Evolutionary conservation across 495 filamentous ascomycete species (phyloP).

Genomic region (Daldinia childiae): DNA sequence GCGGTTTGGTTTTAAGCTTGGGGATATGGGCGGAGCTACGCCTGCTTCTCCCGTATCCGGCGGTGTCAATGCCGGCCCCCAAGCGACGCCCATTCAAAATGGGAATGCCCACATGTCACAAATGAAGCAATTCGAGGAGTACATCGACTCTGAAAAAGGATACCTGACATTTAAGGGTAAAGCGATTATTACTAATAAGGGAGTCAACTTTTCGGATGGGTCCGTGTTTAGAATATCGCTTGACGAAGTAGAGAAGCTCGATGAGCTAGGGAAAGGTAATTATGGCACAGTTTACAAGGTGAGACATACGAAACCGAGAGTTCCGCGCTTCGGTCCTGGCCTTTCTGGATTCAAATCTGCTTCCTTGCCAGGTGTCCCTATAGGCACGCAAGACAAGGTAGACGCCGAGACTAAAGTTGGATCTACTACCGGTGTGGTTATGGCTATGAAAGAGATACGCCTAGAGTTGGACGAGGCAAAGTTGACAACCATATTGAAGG

Average conservation of each 20-base stretch:
- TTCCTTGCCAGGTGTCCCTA: conserved; percentile 46
- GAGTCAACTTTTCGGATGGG: conserved; percentile 91
- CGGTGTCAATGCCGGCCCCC: conserved; percentile 2
- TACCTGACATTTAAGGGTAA: conserved; percentile 94
- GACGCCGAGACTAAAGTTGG: conserved; percentile 37
- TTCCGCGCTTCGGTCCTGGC: conserved; percentile 82
- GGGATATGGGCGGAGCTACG: conserved; percentile 46
- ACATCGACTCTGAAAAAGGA: conserved; percentile 89
- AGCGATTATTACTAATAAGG: conserved; percentile 84
- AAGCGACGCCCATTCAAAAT: conserved; percentile 42
- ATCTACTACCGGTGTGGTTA: conserved; percentile 73
- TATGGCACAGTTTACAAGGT: conserved; percentile 99
- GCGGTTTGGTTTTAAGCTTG: conserved; percentile 53
- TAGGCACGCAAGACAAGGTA: conserved; percentile 47
- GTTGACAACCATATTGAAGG: conserved; percentile 97
- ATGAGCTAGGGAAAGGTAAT: conserved; percentile 97
- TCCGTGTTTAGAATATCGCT: conserved; percentile 93
- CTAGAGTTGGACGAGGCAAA: conserved; percentile 96
- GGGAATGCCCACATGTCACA: conserved; percentile 65
- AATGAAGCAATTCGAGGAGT: conserved; percentile 91
- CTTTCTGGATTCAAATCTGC: conserved; percentile 66
- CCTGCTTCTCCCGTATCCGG: conserved; percentile 31
- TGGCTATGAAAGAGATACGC: conserved; percentile 99
- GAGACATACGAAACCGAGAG: conserved; percentile 79
- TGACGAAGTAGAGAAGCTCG: conserved; percentile 93